Evolutionary conservation across 192 early-diverging fungal genomes (phyloP), one percentile per base, ranked within the genome.

Genomic region (Backusella macrospora): DNA sequence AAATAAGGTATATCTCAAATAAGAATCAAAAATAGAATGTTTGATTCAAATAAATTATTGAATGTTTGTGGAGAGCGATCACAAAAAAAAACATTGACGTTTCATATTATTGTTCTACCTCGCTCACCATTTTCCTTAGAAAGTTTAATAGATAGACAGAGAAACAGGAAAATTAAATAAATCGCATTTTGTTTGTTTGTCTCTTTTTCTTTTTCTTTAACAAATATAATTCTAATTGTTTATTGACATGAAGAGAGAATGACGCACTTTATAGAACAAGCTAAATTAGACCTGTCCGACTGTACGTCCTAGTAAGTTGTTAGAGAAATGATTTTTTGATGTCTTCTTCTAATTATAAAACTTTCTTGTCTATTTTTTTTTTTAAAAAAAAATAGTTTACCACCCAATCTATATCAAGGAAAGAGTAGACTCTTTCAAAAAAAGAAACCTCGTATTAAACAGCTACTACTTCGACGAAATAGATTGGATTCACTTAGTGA

Each of bases 391-490:
- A 21, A 0, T n/a, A 71, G 69, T 42, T 23, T 71, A 55, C 69
- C 69, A 10, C 15, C 55, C 16, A 72, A 59, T 63, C 38, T 72
- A 42, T 72, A 62, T 63, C 71, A 63, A 63, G 55, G 18, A 38
- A 72, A 59, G 40, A 34, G 5, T 14, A 65, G 44, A 14, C 18
- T 68, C 5, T 62, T 68, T 43, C 47, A 48, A 16, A 68, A 68
- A 66, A 39, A 29, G 16, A 62, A 67, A 16, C 6, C 55, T 1
- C 21, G 45, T 46, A 62, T 76, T 7, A 63, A 75, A 5, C 47
- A 55, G 40, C 48, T 79, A 13, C 44, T 74, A n/a, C 43, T 79
- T 15, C 18, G 78, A 18, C 43, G 70, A 7, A 79, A 79, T 23
- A 62, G 47, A 18, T 26, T 79, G 12, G 12, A 69, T 8, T 71